Evolutionary conservation across 495 filamentous ascomycete species (phyloP).

Genomic region (Daldinia childiae): DNA sequence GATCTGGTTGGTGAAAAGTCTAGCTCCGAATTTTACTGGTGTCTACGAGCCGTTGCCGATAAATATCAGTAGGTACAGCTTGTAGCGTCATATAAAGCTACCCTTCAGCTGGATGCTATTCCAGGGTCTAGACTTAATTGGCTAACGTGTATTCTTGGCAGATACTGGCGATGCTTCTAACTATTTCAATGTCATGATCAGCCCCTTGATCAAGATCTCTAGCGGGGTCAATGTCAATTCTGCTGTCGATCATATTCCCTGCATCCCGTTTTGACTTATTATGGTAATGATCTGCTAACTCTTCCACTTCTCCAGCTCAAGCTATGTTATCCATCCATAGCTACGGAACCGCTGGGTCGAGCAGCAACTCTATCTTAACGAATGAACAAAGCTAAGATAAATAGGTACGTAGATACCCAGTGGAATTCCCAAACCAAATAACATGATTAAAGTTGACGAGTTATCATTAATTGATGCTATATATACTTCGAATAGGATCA

Average conservation of each 20-base stretch:
- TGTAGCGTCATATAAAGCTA: background rate
- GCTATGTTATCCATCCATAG: background rate
- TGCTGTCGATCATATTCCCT: conserved; percentile 10
- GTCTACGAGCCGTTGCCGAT: no score
- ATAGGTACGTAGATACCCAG: background rate
- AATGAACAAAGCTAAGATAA: no score
- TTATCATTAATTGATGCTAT: background rate
- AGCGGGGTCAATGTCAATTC: conserved; percentile 5
- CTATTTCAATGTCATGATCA: conserved; percentile 29
- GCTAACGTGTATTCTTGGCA: conserved; percentile 16
- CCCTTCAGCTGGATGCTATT: conserved; percentile 8
- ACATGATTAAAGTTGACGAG: background rate
- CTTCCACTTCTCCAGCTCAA: conserved; percentile 1
- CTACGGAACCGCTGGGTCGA: no score
- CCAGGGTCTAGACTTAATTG: conserved; percentile 11
- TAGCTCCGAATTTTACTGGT: no score
- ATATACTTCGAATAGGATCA: background rate
- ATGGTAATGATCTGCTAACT: conserved; percentile 21
- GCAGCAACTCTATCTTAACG: no score
- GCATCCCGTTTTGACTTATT: background rate
- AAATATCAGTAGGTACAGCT: no score
- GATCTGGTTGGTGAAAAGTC: background rate
- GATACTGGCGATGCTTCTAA: conserved; percentile 29
- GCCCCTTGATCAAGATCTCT: conserved; percentile 32
- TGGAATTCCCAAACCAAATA: background rate